These are phyloP conservation scores for Aspergillus hortae DNA, from an alignment of 2,329 filamentous ascomycete species.

Conservation along the genomic window DNA sequence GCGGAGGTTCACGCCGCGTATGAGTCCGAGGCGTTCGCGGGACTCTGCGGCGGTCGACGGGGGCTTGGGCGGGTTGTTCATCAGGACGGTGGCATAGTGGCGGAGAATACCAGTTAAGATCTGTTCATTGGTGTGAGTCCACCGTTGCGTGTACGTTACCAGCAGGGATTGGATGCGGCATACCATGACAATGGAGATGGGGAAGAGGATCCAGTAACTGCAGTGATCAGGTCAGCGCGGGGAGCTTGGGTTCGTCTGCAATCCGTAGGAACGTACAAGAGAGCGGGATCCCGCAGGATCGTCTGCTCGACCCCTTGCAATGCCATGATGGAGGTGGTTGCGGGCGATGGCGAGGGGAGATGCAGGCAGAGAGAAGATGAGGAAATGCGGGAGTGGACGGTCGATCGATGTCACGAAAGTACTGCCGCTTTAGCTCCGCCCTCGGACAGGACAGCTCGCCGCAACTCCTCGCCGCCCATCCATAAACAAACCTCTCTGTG, in stretches of 20 bases:
- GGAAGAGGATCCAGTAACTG: constrained; percentile 98
- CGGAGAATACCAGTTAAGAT: constrained; percentile 91
- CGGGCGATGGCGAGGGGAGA: constrained; percentile 1
- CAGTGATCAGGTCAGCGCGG: constrained; percentile 13
- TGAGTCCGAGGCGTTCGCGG: constrained; percentile 79
- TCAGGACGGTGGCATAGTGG: constrained; percentile 92
- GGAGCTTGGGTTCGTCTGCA: not conserved
- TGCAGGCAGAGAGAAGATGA: constrained; percentile 1
- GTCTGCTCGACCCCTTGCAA: constrained; percentile 78
- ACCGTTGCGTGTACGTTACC: not conserved
- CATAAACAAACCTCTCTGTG: not conserved
- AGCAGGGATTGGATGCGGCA: constrained; percentile 1
- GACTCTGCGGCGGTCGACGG: constrained; percentile 57
- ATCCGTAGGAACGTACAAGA: constrained; percentile 66
- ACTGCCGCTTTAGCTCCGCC: constrained; percentile 22
- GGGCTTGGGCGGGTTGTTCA: constrained; percentile 78
- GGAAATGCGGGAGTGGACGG: constrained; percentile 7
- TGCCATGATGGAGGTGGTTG: constrained; percentile 59
- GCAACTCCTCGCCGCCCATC: constrained; percentile 21
- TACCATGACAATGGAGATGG: constrained; percentile 97
- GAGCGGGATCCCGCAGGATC: constrained; percentile 95
- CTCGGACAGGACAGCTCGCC: constrained; percentile 32
- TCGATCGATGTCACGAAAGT: constrained; percentile 8
- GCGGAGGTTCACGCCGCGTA: constrained; percentile 81
- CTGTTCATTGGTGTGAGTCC: constrained; percentile 37